phyloP scores from a whole-genome alignment of 306 rosid species.

The barrel medic (Medicago truncatula) region DNA sequence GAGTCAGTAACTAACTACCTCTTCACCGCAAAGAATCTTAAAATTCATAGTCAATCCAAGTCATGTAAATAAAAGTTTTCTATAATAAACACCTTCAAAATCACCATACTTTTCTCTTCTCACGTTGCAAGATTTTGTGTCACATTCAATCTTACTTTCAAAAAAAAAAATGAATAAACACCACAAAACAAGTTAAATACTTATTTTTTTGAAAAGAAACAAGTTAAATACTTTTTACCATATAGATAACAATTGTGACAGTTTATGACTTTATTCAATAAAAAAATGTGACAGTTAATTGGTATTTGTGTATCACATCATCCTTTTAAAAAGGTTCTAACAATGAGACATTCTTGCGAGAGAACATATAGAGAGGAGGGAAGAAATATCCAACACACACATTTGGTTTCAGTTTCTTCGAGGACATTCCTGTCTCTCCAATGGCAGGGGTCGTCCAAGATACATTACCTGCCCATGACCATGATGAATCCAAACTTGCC shows the following conservation, averaged over 20 bases:
- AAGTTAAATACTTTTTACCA: background rate
- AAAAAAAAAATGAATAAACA: background rate
- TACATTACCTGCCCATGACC: background rate
- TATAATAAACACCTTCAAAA: background rate
- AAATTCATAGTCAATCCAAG: too few relatives aligned
- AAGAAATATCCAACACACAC: background rate
- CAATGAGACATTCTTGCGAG: background rate
- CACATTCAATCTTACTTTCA: background rate
- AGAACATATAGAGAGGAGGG: background rate
- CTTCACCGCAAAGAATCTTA: too few relatives aligned
- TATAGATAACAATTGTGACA: background rate
- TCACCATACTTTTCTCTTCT: background rate
- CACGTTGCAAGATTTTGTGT: background rate
- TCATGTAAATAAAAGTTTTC: too few relatives aligned
- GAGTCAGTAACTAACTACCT: too few relatives aligned
- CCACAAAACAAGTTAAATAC: background rate
- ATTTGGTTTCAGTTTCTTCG: background rate
- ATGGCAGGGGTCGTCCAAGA: constrained; percentile 3
- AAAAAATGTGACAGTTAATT: too few relatives aligned
- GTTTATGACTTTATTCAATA: too few relatives aligned
- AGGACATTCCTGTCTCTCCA: background rate
- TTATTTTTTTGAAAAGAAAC: too few relatives aligned
- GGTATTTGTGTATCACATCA: background rate
- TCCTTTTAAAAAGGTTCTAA: background rate
- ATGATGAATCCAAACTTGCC: constrained; percentile 4